Conservation (phyloP, 129 eudicot species). For the Lonicera japonica region DNA sequence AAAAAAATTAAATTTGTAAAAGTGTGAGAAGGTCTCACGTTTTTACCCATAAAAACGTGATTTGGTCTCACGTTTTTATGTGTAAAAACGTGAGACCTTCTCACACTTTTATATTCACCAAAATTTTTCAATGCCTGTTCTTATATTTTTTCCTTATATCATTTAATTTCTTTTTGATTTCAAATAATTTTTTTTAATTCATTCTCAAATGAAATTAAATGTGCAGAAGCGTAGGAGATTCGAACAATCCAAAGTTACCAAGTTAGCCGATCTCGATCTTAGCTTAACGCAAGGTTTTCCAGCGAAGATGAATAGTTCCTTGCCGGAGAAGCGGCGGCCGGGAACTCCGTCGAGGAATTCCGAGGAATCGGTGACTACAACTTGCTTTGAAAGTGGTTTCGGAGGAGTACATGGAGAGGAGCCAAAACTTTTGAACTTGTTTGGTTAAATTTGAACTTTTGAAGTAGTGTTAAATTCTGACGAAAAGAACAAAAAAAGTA, state of each 20-base stretch:
- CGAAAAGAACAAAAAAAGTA: too few relatives aligned
- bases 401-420: slow-evolving; percentile 25
- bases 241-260: slow-evolving; percentile 1
- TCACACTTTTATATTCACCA: too few relatives aligned
- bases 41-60: too few relatives aligned
- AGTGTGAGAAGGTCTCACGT: too few relatives aligned
- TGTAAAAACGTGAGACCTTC: too few relatives aligned
- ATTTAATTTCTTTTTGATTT: too few relatives aligned
- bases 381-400: slow-evolving; percentile 43
- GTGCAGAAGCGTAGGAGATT: slow-evolving; percentile 42
- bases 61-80: too few relatives aligned
- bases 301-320: slow-evolving; percentile 9
- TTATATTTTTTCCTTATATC: too few relatives aligned
- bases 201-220: too few relatives aligned
- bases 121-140: too few relatives aligned
- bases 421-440: slow-evolving; percentile 54
- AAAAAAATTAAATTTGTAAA: too few relatives aligned
- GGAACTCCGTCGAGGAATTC: slow-evolving; percentile 80
- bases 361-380: slow-evolving; percentile 70
- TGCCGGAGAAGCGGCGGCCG: slow-evolving; percentile 47
- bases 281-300: slow-evolving; percentile 28
- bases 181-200: too few relatives aligned
- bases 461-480: not conserved
- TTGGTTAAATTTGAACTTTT: slow-evolving; percentile 4
- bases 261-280: slow-evolving; percentile 44